Evolutionary conservation across 2,329 filamentous ascomycete genomes (phyloP).

Genomic region (Pestalotiopsis sp.): DNA sequence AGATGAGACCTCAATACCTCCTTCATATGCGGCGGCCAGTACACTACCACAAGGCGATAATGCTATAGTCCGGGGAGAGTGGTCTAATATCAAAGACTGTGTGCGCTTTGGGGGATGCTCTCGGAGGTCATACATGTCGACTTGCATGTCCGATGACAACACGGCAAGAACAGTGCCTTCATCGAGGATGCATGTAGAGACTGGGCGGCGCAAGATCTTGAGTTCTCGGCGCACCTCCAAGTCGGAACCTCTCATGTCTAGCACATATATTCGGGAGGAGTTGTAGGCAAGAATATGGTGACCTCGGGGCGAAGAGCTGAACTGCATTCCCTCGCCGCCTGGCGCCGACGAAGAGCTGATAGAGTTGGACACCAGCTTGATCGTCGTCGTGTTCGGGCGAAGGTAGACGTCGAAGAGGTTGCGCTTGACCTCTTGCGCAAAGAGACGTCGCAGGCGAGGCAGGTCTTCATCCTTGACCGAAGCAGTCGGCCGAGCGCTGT

Average conservation of each 20-base stretch:
- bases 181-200: slow-evolving; percentile 78
- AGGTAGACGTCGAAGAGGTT: slow-evolving; percentile 79
- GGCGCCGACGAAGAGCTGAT: slow-evolving; percentile 84
- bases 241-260: slow-evolving; percentile 65
- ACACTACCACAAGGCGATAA: slow-evolving; percentile 82
- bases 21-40: slow-evolving; percentile 81
- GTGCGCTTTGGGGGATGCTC: slow-evolving; percentile 67
- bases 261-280: slow-evolving; percentile 80
- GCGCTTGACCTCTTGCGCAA: slow-evolving; percentile 72
- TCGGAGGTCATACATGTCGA: slow-evolving; percentile 80
- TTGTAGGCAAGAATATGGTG: slow-evolving; percentile 79
- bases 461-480: slow-evolving; percentile 53
- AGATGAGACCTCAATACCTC: slow-evolving; percentile 86
- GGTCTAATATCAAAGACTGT: slow-evolving; percentile 77
- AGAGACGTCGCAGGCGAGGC: slow-evolving; percentile 63
- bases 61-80: slow-evolving; percentile 77
- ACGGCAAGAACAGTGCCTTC: slow-evolving; percentile 78
- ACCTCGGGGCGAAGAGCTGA: slow-evolving; percentile 76
- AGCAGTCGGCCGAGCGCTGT: slow-evolving; percentile 37
- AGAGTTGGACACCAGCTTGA: slow-evolving; percentile 82
- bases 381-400: slow-evolving; percentile 68
- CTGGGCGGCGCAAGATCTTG: slow-evolving; percentile 76
- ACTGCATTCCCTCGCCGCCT: slow-evolving; percentile 84
- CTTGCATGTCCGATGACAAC: slow-evolving; percentile 78
- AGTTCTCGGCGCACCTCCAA: slow-evolving; percentile 74